phyloP scores from a whole-genome alignment of 2,329 filamentous ascomycete species.

The Aureobasidium musti region DNA sequence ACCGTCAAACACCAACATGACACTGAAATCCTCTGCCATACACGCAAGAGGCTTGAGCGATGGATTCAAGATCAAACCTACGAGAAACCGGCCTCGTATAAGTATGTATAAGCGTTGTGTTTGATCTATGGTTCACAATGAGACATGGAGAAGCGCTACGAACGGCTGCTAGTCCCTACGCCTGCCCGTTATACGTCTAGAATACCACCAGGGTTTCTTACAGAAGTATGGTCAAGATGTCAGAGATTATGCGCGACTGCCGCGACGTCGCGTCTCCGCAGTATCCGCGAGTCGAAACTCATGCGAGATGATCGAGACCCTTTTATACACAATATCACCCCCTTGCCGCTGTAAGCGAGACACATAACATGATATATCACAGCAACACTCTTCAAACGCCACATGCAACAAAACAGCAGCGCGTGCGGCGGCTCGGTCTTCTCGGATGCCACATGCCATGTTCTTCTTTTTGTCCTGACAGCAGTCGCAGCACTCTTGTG shows the following conservation, averaged over 20 bases:
- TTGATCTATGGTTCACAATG: neutral
- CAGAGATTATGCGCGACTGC: neutral
- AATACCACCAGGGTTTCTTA: neutral
- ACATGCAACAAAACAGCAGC: neutral
- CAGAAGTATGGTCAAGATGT: neutral
- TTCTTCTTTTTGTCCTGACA: neutral
- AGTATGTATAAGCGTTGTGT: slow-evolving; percentile 9
- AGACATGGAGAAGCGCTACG: slow-evolving; percentile 1
- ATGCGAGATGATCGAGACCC: neutral
- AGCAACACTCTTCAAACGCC: neutral
- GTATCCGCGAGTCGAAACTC: neutral
- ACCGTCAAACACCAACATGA: neutral
- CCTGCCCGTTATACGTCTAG: neutral
- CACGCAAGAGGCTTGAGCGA: neutral
- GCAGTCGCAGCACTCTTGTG: neutral
- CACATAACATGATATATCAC: neutral
- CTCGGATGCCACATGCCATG: neutral
- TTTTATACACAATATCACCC: slow-evolving; percentile 9
- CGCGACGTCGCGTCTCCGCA: neutral
- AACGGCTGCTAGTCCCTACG: neutral
- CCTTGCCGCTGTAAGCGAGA: slow-evolving; percentile 9
- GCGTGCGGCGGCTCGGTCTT: slow-evolving; percentile 7
- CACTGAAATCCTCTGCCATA: neutral
- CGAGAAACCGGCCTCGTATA: neutral
- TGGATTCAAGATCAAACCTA: neutral